phyloP scores from a whole-genome alignment of 2,329 filamentous ascomycete genomes.

The Orbilia brochopaga region DNA sequence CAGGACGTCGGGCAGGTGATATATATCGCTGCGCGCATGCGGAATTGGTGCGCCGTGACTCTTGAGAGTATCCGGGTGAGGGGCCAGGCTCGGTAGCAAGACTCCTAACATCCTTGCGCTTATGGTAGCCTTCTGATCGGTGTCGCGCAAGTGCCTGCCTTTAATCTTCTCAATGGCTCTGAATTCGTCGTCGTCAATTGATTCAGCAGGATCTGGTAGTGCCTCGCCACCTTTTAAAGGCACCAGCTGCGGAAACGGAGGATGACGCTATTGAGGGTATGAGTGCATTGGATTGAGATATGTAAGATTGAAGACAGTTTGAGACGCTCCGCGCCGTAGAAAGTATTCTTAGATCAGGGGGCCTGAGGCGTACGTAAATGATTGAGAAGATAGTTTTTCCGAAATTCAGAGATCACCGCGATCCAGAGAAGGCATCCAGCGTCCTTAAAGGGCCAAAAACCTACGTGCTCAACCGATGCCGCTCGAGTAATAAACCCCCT shows the following conservation, averaged over 20 bases:
- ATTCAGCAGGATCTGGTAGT: neutral
- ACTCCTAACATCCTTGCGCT: conserved; percentile 39
- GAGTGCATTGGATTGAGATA: neutral
- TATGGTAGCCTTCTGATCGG: too few species aligned
- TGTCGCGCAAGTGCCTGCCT: neutral
- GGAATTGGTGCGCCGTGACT: conserved; percentile 25
- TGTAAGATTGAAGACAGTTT: neutral
- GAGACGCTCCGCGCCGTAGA: neutral
- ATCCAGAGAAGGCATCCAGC: neutral
- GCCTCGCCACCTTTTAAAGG: neutral
- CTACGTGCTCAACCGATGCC: neutral
- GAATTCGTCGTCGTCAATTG: conserved; percentile 2
- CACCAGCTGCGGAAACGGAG: neutral
- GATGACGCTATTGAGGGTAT: neutral
- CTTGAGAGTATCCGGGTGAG: conserved; percentile 11
- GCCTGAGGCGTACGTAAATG: neutral
- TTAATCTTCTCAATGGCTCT: neutral
- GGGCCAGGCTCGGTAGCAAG: conserved; percentile 30
- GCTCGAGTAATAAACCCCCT: neutral
- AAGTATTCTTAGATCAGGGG: neutral
- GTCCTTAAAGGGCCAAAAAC: neutral
- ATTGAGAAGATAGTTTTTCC: neutral
- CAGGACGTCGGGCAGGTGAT: conserved; percentile 16
- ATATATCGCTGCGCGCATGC: conserved; percentile 38
- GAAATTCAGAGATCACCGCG: neutral